These are phyloP conservation scores for Exophiala bonariae DNA, from an alignment of 2,329 filamentous ascomycete genomes.

Conservation along the genomic window DNA sequence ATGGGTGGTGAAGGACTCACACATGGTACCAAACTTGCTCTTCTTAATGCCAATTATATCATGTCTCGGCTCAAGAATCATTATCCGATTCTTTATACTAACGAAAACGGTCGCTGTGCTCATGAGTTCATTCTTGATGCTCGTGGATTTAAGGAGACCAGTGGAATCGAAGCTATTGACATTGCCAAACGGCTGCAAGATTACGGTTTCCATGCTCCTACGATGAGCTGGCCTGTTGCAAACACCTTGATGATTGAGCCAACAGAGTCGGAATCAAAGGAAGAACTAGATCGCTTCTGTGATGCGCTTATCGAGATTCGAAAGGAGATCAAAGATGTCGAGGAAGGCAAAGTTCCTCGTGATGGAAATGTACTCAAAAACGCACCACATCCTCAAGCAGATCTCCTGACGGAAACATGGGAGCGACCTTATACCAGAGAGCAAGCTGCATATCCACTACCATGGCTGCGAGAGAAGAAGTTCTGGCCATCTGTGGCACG, in stretches of 20 bases:
- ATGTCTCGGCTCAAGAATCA: slow-evolving; percentile 81
- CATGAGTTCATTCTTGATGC: slow-evolving; percentile 97
- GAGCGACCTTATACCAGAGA: slow-evolving; percentile 77
- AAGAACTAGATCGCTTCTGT: slow-evolving; percentile 90
- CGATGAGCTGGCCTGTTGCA: slow-evolving; percentile 93
- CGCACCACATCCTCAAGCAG: slow-evolving; percentile 80
- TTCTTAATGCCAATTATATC: slow-evolving; percentile 98
- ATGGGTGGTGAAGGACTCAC: slow-evolving; percentile 84
- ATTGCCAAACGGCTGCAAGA: slow-evolving; percentile 96
- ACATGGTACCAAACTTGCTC: slow-evolving; percentile 84
- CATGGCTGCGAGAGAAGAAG: slow-evolving; percentile 88
- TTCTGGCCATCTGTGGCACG: slow-evolving; percentile 91
- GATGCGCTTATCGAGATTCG: slow-evolving; percentile 86
- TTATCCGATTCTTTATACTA: slow-evolving; percentile 93
- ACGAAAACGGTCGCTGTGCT: slow-evolving; percentile 80
- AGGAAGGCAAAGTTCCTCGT: slow-evolving; percentile 72
- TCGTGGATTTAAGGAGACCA: slow-evolving; percentile 77
- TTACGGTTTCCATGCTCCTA: slow-evolving; percentile 95
- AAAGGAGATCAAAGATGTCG: slow-evolving; percentile 78
- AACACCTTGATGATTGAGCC: slow-evolving; percentile 99
- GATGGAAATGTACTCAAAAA: slow-evolving; percentile 85
- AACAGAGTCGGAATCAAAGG: slow-evolving; percentile 88
- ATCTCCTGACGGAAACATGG: slow-evolving; percentile 77
- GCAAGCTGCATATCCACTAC: slow-evolving; percentile 81
- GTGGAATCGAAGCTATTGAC: slow-evolving; percentile 87